Percentiles rank a stretch among this genome's conserved stretches.
Conservation (phyloP, 2,329 filamentous ascomycete species). For the Fusarium pseudoanthophilum region DNA sequence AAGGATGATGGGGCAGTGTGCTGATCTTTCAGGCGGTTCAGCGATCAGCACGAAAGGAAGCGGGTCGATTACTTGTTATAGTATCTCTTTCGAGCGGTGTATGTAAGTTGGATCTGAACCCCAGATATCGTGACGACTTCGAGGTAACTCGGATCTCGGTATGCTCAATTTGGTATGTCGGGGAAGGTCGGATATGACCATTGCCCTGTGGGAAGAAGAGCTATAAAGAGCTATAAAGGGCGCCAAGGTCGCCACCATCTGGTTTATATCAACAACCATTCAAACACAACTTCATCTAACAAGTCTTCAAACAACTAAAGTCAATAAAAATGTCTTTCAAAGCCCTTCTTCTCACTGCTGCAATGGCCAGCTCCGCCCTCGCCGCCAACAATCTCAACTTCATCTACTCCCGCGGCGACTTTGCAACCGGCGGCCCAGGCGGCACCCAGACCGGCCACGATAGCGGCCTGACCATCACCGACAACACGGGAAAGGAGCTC, state of each 20-base stretch:
- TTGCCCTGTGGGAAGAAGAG: too few relatives aligned
- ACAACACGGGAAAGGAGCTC: not conserved
- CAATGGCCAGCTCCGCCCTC: not conserved
- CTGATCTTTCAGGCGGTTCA: not conserved
- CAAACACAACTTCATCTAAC: not conserved
- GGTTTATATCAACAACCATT: not conserved
- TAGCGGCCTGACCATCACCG: not conserved
- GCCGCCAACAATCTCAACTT: not conserved
- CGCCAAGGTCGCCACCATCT: not conserved
- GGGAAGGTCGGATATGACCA: fast-evolving
- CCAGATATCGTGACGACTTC: not conserved
- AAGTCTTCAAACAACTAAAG: not conserved
- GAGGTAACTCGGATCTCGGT: fast-evolving
- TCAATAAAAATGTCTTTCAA: not conserved
- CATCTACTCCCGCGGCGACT: not conserved
- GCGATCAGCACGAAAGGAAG: not conserved
- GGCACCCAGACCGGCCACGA: not conserved
- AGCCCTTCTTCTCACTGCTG: not conserved
- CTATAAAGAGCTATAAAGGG: not conserved
- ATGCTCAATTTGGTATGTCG: not conserved
- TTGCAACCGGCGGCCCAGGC: not conserved
- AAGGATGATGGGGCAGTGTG: not conserved
- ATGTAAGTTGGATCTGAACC: not conserved
- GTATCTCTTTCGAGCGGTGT: not conserved
- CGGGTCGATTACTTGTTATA: not conserved